Base-by-base conservation (phyloP, 345 rosid genomes). In the Eucalyptus sideroxylon region DNA sequence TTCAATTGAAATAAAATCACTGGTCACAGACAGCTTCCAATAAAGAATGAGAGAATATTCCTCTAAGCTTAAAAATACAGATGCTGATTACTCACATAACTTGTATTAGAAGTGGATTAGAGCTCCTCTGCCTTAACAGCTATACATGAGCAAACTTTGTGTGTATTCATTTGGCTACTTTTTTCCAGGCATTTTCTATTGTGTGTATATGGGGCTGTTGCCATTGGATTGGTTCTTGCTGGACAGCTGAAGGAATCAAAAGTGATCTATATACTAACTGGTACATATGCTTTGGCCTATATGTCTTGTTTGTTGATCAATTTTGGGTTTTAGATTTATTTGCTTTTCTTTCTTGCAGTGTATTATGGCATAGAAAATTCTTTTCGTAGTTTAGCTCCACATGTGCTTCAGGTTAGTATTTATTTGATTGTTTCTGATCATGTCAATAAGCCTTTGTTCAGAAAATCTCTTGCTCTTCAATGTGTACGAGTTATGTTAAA, bases 351-450 rank as follows among this genome's bases (percentile, higher is more conserved):
- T 47, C 87, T 89, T 90, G 92, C 98, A 96, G 99, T 93, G 91
- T 95, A 97, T 93, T 97, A 96, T 87, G 97, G 97, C 17, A 87
- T 97, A 72, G 98, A 95, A 50, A 95, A 94, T 87, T 93, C 98
- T 90, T 93, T 96, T 89, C 87, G 91, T 87, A 92, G 95, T 89
- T 93, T 97, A 92, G 95, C 97, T 89, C 98, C 98, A 44, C 93
- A 92, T 86, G 91, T 96, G 90, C 93, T 95, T 65, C 99, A 98
- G 95, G 99, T 92, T 87, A 88, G 95, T 92, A 50, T 86, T 24
- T 37, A 37, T 77, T 37, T 19, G 47, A 11, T 77, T 10, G 27
- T 37, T 37, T 77, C 16, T 23, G 15, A 77, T 77, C 47, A 19
- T 77, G 83, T 77, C 16, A 77, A 77, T 37, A 11, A 14, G 83